Percentiles rank a stretch among this genome's conserved stretches.
Conservation (phyloP, 2,329 filamentous ascomycete species). For the Metarhizium guizhouense region DNA sequence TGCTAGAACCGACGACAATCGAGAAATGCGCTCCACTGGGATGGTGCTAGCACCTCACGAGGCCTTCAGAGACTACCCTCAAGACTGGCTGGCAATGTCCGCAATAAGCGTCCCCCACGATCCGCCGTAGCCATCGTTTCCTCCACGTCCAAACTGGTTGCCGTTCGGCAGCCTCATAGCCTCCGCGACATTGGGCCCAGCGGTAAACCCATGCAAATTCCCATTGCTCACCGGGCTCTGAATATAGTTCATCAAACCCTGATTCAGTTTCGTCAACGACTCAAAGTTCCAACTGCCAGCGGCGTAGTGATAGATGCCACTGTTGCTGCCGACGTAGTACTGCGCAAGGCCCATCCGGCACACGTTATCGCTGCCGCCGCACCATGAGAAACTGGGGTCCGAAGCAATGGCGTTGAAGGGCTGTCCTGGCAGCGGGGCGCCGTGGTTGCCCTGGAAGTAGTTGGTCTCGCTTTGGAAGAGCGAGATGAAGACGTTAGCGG, state of each 20-base stretch:
- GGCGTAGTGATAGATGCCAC: conserved; percentile 9
- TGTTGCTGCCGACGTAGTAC: conserved; percentile 5
- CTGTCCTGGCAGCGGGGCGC: conserved; percentile 21
- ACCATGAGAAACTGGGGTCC: conserved; percentile 32
- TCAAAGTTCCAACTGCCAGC: conserved; percentile 10
- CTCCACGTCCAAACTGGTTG: conserved; percentile 9
- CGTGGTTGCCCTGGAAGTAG: conserved; percentile 22
- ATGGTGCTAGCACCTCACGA: no score
- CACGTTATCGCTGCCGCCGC: conserved; percentile 22
- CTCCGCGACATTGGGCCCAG: conserved; percentile 8
- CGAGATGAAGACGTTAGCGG: conserved; percentile 39
- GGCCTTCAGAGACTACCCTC: no score
- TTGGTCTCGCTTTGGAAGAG: conserved; percentile 47
- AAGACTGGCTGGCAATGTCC: conserved; percentile 8
- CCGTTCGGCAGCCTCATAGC: conserved; percentile 10
- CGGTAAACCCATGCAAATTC: conserved; percentile 9
- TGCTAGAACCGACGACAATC: no score
- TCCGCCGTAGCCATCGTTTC: conserved; percentile 9
- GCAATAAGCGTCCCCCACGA: conserved; percentile 12
- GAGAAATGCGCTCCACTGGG: no score
- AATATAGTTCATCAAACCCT: conserved; percentile 12
- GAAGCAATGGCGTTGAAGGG: conserved; percentile 28
- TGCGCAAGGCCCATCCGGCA: conserved; percentile 28
- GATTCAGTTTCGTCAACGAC: conserved; percentile 7
- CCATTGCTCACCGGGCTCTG: conserved; percentile 5